These are phyloP conservation scores for Pulicaria dysenterica DNA, from an alignment of 129 eudicot genomes.

Conservation along the genomic window DNA sequence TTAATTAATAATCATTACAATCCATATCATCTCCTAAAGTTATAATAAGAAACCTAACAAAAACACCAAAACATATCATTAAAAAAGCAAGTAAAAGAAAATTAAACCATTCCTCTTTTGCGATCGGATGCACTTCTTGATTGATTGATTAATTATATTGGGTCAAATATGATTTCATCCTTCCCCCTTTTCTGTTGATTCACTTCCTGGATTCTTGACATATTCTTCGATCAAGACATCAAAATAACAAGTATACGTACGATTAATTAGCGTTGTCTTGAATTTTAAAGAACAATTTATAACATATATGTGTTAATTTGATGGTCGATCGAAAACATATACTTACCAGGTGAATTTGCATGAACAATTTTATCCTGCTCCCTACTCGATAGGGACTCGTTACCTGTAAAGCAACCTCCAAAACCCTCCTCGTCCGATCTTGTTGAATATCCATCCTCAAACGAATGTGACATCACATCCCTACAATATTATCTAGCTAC, in stretches of 20 bases:
- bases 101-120: neutral
- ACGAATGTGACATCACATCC: conserved; percentile 60
- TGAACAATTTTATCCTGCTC: conserved; percentile 44
- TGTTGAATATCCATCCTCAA: conserved; percentile 65
- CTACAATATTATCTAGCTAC: conserved; percentile 28
- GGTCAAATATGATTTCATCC: conserved; percentile 37
- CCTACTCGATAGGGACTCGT: conserved; percentile 40
- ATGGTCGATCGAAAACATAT: neutral
- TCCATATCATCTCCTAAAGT: neutral
- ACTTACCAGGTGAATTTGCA: conserved; percentile 53
- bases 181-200: conserved; percentile 53
- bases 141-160: conserved; percentile 14
- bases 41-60: neutral
- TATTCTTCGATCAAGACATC: conserved; percentile 32
- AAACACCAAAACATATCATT: neutral
- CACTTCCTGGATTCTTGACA: conserved; percentile 46
- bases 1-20: neutral
- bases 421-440: conserved; percentile 82
- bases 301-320: neutral
- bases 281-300: neutral
- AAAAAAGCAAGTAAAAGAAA: neutral
- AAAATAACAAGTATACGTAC: neutral
- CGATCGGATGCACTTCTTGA: conserved; percentile 3
- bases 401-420: conserved; percentile 63
- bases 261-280: conserved; percentile 2